phyloP scores from a whole-genome alignment of 2,329 filamentous ascomycete species.

The Ophiostoma ulmi region DNA sequence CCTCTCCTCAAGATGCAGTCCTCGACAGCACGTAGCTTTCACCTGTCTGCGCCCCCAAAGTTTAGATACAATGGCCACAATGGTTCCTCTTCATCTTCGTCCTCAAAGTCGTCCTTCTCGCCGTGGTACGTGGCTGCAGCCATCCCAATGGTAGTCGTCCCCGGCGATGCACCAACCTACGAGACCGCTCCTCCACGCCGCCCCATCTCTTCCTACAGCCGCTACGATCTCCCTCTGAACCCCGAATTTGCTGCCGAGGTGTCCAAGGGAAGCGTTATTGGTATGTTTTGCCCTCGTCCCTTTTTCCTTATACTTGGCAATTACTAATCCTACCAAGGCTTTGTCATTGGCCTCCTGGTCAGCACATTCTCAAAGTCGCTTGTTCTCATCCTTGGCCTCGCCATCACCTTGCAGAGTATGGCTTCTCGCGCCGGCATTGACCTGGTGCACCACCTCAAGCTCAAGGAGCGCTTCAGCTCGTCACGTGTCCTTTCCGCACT shows the following conservation, averaged over 20 bases:
- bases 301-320: neutral
- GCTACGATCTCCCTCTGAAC: constrained; percentile 26
- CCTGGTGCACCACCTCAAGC: constrained; percentile 36
- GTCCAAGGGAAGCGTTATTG: constrained; percentile 51
- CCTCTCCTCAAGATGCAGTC: neutral
- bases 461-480: constrained; percentile 37
- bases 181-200: constrained; percentile 2
- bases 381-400: constrained; percentile 60
- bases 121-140: constrained; percentile 23
- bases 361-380: constrained; percentile 67
- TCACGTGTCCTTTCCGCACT: constrained; percentile 46
- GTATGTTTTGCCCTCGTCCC: constrained; percentile 33
- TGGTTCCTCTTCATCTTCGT: constrained; percentile 19
- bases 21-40: neutral
- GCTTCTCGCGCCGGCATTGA: constrained; percentile 43
- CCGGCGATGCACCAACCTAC: constrained; percentile 1
- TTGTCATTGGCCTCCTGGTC: constrained; percentile 59
- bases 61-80: constrained; percentile 4
- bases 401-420: constrained; percentile 47
- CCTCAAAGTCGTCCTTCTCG: neutral
- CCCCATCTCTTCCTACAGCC: constrained; percentile 13
- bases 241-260: constrained; percentile 44
- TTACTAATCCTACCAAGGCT: constrained; percentile 41
- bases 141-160: constrained; percentile 17
- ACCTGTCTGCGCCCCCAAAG: neutral